Evolutionary conservation across 768 basidiomycete genomes (phyloP).

Genomic region (Chlorophyllum brunneum): DNA sequence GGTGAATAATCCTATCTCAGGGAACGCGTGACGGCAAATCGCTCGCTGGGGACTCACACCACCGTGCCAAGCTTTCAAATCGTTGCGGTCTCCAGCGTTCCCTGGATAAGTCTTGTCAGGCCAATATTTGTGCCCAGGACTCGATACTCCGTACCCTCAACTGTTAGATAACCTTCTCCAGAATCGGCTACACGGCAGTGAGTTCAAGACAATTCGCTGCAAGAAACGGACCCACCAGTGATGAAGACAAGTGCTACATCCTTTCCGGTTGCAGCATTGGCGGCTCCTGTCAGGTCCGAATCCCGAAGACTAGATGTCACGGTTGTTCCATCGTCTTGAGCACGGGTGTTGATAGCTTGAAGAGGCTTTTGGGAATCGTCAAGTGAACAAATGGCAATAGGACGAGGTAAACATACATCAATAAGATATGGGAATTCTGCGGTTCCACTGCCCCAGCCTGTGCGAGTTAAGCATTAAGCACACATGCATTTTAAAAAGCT

Average conservation of each 20-base stretch:
- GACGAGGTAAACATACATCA: slow-evolving; percentile 26
- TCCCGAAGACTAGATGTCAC: slow-evolving; percentile 47
- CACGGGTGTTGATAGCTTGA: slow-evolving; percentile 41
- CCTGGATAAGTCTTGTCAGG: slow-evolving; percentile 23
- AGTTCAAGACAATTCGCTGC: neutral
- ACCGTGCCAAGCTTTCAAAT: slow-evolving; percentile 47
- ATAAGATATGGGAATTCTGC: slow-evolving; percentile 50
- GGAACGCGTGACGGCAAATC: no score
- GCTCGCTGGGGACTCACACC: slow-evolving; percentile 38
- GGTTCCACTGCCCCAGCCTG: slow-evolving; percentile 50
- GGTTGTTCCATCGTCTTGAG: slow-evolving; percentile 33
- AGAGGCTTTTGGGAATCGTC: slow-evolving; percentile 27
- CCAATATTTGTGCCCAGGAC: neutral
- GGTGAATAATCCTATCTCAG: neutral
- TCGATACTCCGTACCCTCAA: slow-evolving; percentile 28
- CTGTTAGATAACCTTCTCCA: slow-evolving; percentile 42
- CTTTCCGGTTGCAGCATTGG: slow-evolving; percentile 38
- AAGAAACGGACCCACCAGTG: slow-evolving; percentile 27
- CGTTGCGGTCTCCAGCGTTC: slow-evolving; percentile 52
- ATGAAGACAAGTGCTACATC: slow-evolving; percentile 53
- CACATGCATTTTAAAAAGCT: slow-evolving; percentile 12
- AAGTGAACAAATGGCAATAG: neutral
- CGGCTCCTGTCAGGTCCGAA: slow-evolving; percentile 43
- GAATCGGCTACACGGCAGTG: slow-evolving; percentile 28
- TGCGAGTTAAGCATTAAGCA: neutral